A percentile compares a stretch with the other conserved stretches of the same genome.
These are phyloP conservation scores for Plectosphaerella sp. DNA, from an alignment of 2,329 filamentous ascomycete genomes.

Conservation along the genomic window DNA sequence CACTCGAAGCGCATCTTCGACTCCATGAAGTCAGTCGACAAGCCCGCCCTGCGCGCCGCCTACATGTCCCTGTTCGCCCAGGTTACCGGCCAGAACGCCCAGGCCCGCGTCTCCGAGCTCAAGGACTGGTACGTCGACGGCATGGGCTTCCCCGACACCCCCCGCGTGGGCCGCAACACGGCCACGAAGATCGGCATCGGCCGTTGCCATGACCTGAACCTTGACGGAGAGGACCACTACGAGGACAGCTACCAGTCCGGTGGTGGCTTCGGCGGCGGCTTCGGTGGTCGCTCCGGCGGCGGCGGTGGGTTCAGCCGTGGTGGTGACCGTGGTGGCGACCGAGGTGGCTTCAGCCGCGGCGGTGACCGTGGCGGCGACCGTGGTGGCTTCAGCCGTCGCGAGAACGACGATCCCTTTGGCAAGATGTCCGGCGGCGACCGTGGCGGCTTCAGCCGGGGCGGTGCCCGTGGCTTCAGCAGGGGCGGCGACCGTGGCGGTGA, in stretches of 20 bases:
- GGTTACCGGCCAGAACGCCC: conserved; percentile 31
- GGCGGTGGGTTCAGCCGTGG: neutral
- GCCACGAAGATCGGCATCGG: conserved; percentile 24
- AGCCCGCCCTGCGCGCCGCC: conserved; percentile 24
- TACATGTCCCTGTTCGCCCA: conserved; percentile 58
- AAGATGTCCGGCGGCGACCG: conserved; percentile 10
- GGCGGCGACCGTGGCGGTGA: conserved; percentile 6
- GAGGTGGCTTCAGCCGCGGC: conserved; percentile 11
- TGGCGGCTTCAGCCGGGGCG: conserved; percentile 4
- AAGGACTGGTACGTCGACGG: conserved; percentile 48
- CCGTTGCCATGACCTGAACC: conserved; percentile 26
- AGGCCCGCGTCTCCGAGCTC: conserved; percentile 39
- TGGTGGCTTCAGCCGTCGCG: conserved; percentile 10
- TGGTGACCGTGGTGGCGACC: conserved; percentile 9
- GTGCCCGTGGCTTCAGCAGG: conserved; percentile 2
- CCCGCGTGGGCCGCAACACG: conserved; percentile 14
- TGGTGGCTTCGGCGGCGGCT: conserved; percentile 6
- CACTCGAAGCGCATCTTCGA: neutral
- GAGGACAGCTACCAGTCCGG: conserved; percentile 10
- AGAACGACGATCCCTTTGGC: conserved; percentile 14
- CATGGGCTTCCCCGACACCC: conserved; percentile 42
- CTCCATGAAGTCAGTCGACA: conserved; percentile 22
- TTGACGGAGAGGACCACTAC: conserved; percentile 10
- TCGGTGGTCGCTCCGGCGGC: conserved; percentile 2
- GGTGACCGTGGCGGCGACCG: conserved; percentile 15